Evolutionary conservation across 2,329 filamentous ascomycete genomes (phyloP), one percentile per base, ranked within the genome.

Genomic region (Pestalotiopsis sp.): DNA sequence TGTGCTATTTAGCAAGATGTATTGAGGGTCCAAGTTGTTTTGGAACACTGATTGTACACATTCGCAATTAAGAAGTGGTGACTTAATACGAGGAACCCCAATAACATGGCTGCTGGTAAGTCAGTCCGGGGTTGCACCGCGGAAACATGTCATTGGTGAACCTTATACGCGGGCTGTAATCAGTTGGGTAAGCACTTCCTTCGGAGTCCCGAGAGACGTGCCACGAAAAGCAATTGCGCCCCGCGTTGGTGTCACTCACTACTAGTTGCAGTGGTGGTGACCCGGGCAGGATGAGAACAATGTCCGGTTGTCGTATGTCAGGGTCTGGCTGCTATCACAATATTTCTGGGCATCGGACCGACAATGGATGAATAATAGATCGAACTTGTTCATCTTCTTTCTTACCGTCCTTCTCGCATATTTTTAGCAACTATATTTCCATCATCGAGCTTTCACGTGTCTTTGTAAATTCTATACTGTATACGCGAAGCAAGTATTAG

Each of bases 121-220:
- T 52, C 45, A 52, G 7, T 17, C 12, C 59, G 25, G 36, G 20
- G 27, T 38, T 36, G 25, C 59, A 36, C 36, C 25, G 25, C 25
- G 59, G 59, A 20, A 36, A 36, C 17, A 11, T 61, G 31, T 20
- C n/a, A 20, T 61, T 11, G 31, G n/a, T 13, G 38, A 61, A 61
- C 59, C 36, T 61, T 61, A 52, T n/a, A 27, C 38, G 25, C 59
- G 9, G n/a, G 25, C 4, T 36, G 59, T 11, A 36, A 36, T 39
- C 7, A 14, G 27, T n/a, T 36, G 31, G 31, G 27, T 36, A 9
- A 38, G 59, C 59, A 39, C 25, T 39, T 61, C 31, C 13, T 36
- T 61, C 59, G 59, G 59, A 61, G 31, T 36, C 59, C 59, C 59
- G 59, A 61, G 27, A 27, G 31, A 36, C 59, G 59, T 36, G 31